A percentile compares a stretch with the other conserved stretches of the same genome.
phyloP scores from a whole-genome alignment of 1,139 yeast genomes.

The Debaryomycetaceae sp. region DNA sequence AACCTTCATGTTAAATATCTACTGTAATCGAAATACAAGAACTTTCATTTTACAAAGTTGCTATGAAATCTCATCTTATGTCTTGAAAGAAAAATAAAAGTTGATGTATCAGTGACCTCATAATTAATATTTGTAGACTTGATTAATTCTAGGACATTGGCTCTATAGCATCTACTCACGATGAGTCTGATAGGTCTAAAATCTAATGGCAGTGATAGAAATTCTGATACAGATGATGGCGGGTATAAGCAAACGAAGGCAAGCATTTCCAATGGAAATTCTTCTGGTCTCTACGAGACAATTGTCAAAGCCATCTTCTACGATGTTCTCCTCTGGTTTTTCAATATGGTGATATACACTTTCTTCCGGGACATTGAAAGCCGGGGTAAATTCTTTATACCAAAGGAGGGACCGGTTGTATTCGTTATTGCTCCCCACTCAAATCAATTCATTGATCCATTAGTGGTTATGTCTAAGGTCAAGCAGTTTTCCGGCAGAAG shows the following conservation, averaged over 20 bases:
- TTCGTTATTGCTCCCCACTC: constrained; percentile 49
- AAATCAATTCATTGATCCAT: constrained; percentile 44
- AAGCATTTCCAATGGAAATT: no score
- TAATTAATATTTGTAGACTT: no score
- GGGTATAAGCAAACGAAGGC: no score
- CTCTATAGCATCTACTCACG: no score
- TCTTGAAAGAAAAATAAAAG: no score
- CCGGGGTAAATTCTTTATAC: constrained; percentile 40
- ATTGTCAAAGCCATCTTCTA: constrained; percentile 10
- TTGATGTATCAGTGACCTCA: no score
- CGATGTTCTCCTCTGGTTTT: constrained; percentile 35
- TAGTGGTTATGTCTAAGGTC: constrained; percentile 39
- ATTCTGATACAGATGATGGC: no score
- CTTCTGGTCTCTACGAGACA: no score
- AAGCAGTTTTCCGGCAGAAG: constrained; percentile 37
- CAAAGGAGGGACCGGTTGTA: constrained; percentile 37
- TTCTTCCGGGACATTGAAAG: constrained; percentile 42
- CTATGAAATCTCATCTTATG: no score
- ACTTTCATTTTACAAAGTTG: not conserved
- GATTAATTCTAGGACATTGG: no score
- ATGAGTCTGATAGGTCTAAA: no score
- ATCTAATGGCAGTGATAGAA: no score
- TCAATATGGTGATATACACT: constrained; percentile 35
- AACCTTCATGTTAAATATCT: not conserved
- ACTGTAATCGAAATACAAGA: not conserved